Evolutionary conservation across 495 filamentous ascomycete genomes (phyloP).

Genomic region (Lasiosphaeris hirsuta): DNA sequence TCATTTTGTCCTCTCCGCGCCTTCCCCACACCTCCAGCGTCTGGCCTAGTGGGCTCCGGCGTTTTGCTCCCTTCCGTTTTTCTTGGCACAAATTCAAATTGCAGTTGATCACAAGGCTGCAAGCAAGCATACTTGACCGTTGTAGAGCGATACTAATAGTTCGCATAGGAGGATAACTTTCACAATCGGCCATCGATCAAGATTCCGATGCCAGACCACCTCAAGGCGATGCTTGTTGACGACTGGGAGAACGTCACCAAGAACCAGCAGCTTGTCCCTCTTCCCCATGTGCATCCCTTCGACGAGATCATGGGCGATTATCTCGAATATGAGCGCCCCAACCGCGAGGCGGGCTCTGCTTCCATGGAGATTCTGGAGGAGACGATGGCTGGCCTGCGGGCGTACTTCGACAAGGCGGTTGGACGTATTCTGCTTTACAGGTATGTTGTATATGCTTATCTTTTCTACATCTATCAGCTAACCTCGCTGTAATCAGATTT

Average conservation of each 20-base stretch:
- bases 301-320: conserved; percentile 78
- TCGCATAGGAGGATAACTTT: conserved; percentile 76
- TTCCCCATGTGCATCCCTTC: conserved; percentile 74
- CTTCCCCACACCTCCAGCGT: too few relatives aligned
- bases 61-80: not conserved
- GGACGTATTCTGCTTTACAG: conserved; percentile 87
- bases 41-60: too few relatives aligned
- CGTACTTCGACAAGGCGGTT: conserved; percentile 87
- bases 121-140: not conserved
- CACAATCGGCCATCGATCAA: conserved; percentile 74
- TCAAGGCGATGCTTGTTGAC: conserved; percentile 90
- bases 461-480: not conserved
- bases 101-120: not conserved
- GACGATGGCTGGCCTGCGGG: conserved; percentile 73
- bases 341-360: conserved; percentile 60
- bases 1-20: too few relatives aligned
- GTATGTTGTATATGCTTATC: conserved; percentile 28
- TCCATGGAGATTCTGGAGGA: conserved; percentile 85
- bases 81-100: not conserved
- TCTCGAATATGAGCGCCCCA: conserved; percentile 61
- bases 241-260: conserved; percentile 99
- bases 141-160: conserved; percentile 22
- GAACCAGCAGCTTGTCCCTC: conserved; percentile 76
- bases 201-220: conserved; percentile 73
- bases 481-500: conserved; percentile 46